Evolutionary conservation across 164 flowering plant genomes (phyloP), one percentile per base, ranked within the genome.

Genomic region (Vitis riparia): DNA sequence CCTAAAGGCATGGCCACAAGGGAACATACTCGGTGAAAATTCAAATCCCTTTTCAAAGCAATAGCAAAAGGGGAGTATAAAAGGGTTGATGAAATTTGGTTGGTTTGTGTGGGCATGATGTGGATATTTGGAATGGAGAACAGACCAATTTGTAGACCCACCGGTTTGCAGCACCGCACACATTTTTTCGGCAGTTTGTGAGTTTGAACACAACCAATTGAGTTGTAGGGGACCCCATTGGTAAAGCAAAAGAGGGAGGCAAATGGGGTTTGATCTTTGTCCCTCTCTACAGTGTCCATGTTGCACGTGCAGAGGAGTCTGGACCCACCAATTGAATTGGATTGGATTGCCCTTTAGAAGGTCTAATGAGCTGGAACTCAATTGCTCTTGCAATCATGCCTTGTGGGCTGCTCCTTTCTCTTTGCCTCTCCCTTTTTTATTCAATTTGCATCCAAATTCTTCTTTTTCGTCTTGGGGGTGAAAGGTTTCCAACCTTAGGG

Each of bases 1-100:
- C 82, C 44, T 56, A 79, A 73, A 82, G 75, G 51, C 51, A 75
- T 50, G 69, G 68, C 79, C 72, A 58, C 62, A 52, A 50, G 74
- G 77, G 72, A 69, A 68, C 84, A 76, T 37, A 30, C 50, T 53
- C 52, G 16, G 6, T 58, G 49, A 58, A 62, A 68, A 63, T 73
- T 57, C 44, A 48, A 47, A 71, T 37, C 16, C 29, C 70, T 74
- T 66, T 69, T 55, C 17, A 29, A 66, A 57, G 60, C 44, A 47
- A 59, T 11, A 56, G n/a, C 56, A 68, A 53, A 78, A 52, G 60
- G 9, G 10, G 55, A 10, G 19, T 12, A 17, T 16, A 7, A 13
- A n/a, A 51, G 30, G 6, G 61, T 73, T 7, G 1, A n/a, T n/a
- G 53, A 12, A 44, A 47, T 65, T 59, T n/a, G 12, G 53, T 73